A percentile compares a stretch with the other conserved stretches of the same genome.
phyloP scores from a whole-genome alignment of 2,329 filamentous ascomycete species.

The Diaporthe longicolla region DNA sequence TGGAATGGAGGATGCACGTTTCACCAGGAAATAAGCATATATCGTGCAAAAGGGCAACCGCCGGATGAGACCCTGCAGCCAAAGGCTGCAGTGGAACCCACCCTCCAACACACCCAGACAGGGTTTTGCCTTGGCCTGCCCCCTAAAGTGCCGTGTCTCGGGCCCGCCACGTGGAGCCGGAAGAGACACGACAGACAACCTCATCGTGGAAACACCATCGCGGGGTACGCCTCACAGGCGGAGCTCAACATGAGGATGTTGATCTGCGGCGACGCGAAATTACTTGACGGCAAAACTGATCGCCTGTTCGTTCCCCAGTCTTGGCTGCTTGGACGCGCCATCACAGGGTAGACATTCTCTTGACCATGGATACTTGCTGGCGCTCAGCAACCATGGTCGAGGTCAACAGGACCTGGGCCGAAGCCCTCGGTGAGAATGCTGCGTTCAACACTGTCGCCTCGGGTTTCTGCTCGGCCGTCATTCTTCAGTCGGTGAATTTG shows the following conservation, averaged over 20 bases:
- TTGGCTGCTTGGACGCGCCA: slow-evolving; percentile 3
- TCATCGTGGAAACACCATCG: neutral
- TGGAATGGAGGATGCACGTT: slow-evolving; percentile 1
- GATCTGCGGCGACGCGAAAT: slow-evolving; percentile 25
- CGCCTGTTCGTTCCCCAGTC: neutral
- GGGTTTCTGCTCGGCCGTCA: neutral
- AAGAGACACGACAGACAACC: slow-evolving; percentile 16
- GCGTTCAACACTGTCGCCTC: neutral
- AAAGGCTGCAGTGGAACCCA: slow-evolving; percentile 29
- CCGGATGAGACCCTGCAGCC: slow-evolving; percentile 25
- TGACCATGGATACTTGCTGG: neutral
- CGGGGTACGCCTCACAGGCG: neutral
- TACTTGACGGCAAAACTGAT: slow-evolving; percentile 1
- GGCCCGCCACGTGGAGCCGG: slow-evolving; percentile 15
- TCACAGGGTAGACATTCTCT: neutral
- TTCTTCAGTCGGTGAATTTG: neutral
- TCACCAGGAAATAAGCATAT: slow-evolving; percentile 29
- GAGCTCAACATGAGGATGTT: neutral
- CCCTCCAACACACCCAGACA: neutral
- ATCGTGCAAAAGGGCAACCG: slow-evolving; percentile 2
- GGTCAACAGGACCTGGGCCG: neutral
- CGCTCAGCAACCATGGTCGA: neutral
- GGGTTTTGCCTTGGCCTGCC: neutral
- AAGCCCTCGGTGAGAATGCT: neutral
- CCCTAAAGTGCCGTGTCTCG: neutral